A percentile compares a stretch with the other conserved stretches of the same genome.
These are phyloP conservation scores for Aphanomyces euteiches DNA, from an alignment of 352 stramenopile genomes.

Conservation along the genomic window DNA sequence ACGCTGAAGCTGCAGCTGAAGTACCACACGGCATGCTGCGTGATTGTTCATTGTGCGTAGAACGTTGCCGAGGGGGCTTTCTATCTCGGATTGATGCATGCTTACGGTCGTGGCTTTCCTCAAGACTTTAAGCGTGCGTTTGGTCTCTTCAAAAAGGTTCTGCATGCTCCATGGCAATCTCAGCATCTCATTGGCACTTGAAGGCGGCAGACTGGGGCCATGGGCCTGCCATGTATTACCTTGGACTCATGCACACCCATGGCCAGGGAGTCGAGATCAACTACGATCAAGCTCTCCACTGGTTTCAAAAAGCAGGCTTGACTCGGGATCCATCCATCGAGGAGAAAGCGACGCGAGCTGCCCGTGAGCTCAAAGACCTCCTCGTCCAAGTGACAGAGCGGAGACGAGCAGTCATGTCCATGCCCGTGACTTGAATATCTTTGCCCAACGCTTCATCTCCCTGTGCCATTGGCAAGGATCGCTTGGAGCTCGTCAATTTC, in stretches of 20 bases:
- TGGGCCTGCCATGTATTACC: constrained; percentile 12
- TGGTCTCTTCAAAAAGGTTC: constrained; percentile 19
- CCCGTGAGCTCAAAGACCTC: constrained; percentile 2
- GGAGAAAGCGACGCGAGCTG: neutral
- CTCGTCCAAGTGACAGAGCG: neutral
- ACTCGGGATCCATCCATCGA: constrained; percentile 2
- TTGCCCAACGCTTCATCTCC: too few relatives aligned
- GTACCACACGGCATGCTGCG: neutral
- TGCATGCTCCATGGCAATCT: neutral
- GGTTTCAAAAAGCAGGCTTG: constrained; percentile 12
- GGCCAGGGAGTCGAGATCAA: constrained; percentile 3
- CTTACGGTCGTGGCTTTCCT: constrained; percentile 11
- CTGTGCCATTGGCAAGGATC: neutral
- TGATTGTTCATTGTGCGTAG: neutral
- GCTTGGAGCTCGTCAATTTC: neutral
- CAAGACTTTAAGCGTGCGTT: constrained; percentile 6
- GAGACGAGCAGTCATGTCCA: neutral
- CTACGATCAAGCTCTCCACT: constrained; percentile 8
- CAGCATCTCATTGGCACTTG: neutral
- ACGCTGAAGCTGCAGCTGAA: neutral
- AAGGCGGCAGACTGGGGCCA: neutral
- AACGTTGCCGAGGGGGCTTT: constrained; percentile 12
- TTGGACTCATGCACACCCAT: constrained; percentile 6
- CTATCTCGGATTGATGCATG: constrained; percentile 17
- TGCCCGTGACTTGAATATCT: too few relatives aligned